Evolutionary conservation across 192 early-diverging fungal genomes (phyloP).

Genomic region (Umbelopsis sp.): DNA sequence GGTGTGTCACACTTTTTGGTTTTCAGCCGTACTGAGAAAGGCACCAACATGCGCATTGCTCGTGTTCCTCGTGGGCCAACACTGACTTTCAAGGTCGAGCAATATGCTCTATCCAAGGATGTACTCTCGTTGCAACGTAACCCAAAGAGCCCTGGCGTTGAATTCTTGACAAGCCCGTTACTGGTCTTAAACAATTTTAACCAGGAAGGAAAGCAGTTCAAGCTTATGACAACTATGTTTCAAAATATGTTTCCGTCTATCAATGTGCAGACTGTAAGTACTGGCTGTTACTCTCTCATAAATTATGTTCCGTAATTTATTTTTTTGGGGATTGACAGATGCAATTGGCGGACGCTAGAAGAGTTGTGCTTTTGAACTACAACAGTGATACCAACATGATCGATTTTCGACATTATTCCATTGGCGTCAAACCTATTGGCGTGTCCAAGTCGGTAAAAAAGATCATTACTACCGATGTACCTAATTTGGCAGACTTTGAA

Average conservation of each 20-base stretch:
- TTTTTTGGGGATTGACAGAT: constrained; percentile 54
- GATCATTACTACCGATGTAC: constrained; percentile 77
- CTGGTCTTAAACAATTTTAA: constrained; percentile 83
- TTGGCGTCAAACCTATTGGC: constrained; percentile 87
- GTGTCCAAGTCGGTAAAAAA: constrained; percentile 90
- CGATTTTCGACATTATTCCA: constrained; percentile 93
- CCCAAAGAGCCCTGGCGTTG: constrained; percentile 76
- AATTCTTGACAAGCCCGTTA: constrained; percentile 81
- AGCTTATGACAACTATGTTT: constrained; percentile 92
- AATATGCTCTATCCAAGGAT: constrained; percentile 85
- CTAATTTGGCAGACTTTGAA: constrained; percentile 75
- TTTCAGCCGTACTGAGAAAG: constrained; percentile 82
- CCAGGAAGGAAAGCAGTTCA: constrained; percentile 73
- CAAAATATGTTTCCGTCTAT: constrained; percentile 98
- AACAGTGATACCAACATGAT: constrained; percentile 81
- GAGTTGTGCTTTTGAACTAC: constrained; percentile 92
- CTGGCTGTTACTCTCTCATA: neutral
- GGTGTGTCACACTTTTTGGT: constrained; percentile 88
- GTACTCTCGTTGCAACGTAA: constrained; percentile 75
- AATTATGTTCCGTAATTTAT: neutral
- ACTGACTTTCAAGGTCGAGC: constrained; percentile 79
- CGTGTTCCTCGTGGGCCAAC: constrained; percentile 93
- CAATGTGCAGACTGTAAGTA: constrained; percentile 81
- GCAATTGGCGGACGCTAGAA: constrained; percentile 85
- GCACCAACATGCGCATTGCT: constrained; percentile 83